These are phyloP conservation scores for Colletotrichum ledebouriae DNA, from an alignment of 2,329 filamentous ascomycete genomes.

Conservation along the genomic window DNA sequence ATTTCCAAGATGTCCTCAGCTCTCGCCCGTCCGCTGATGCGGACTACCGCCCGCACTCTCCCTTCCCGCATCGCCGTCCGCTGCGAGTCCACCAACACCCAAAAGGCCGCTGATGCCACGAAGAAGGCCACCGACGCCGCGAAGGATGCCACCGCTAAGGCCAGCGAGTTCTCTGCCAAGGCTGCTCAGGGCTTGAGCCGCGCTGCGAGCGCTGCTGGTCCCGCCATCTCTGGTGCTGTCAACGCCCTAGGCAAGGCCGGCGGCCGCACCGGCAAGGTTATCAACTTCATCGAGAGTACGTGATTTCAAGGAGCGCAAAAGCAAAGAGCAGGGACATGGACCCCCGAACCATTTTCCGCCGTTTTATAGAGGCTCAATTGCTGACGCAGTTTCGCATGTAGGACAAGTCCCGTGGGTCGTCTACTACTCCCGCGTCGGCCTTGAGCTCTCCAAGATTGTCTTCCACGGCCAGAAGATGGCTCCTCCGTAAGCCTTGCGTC, in stretches of 20 bases:
- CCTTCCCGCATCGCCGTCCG: slow-evolving; percentile 63
- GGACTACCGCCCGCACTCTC: slow-evolving; percentile 61
- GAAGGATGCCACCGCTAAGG: slow-evolving; percentile 57
- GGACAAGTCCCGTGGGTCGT: slow-evolving; percentile 87
- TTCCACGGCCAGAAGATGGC: slow-evolving; percentile 91
- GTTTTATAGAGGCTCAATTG: not conserved
- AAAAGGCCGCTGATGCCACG: slow-evolving; percentile 58
- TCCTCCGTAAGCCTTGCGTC: slow-evolving; percentile 83
- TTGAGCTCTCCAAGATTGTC: slow-evolving; percentile 90
- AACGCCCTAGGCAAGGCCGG: slow-evolving; percentile 80
- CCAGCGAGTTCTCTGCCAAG: slow-evolving; percentile 68
- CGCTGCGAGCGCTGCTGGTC: slow-evolving; percentile 84
- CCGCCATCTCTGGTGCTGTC: slow-evolving; percentile 80
- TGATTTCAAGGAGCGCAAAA: not conserved
- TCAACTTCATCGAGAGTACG: slow-evolving; percentile 90
- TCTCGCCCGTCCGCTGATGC: slow-evolving; percentile 59
- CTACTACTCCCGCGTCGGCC: slow-evolving; percentile 91
- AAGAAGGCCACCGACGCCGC: slow-evolving; percentile 61
- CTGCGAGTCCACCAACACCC: slow-evolving; percentile 70
- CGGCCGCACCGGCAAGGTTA: slow-evolving; percentile 83
- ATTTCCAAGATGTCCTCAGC: slow-evolving; percentile 49
- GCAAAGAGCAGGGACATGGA: not conserved
- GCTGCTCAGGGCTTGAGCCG: slow-evolving; percentile 86
- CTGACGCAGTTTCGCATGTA: slow-evolving; percentile 54
- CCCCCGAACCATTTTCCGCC: not conserved